Percentiles rank a stretch among this genome's conserved stretches.
Conservation (phyloP, 2,329 filamentous ascomycete genomes). For the Aspergillus sclerotialis region DNA sequence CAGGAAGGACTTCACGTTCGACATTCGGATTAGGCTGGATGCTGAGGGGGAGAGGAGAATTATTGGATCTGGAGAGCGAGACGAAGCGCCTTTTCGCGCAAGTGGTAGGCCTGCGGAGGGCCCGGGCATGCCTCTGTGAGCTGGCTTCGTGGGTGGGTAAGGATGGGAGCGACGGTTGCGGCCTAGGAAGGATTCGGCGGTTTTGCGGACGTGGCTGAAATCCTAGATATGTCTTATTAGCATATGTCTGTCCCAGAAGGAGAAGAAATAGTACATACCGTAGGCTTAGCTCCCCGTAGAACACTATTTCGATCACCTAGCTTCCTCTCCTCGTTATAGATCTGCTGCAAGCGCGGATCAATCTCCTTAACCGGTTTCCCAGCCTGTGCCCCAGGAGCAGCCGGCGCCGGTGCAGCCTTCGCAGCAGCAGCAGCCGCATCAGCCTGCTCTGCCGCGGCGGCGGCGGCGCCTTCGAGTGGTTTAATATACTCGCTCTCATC, state of each 20-base stretch:
- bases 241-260: not conserved
- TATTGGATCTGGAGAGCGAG: conserved; percentile 71
- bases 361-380: conserved; percentile 58
- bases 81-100: conserved; percentile 35
- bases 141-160: no score
- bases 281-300: conserved; percentile 78
- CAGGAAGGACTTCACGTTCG: conserved; percentile 92
- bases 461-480: conserved; percentile 67
- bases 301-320: conserved; percentile 91
- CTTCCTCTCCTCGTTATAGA: conserved; percentile 84
- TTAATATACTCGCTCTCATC: conserved; percentile 92
- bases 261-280: conserved; percentile 49
- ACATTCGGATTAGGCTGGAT: conserved; percentile 87
- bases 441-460: no score
- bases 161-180: no score
- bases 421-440: conserved; percentile 38
- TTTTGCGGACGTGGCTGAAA: conserved; percentile 87
- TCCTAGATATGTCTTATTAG: conserved; percentile 51
- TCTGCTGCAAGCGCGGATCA: conserved; percentile 76
- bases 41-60: conserved; percentile 95
- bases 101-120: conserved; percentile 33
- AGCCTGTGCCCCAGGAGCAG: conserved; percentile 18
- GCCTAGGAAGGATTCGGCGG: conserved; percentile 68
- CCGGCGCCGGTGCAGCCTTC: conserved; percentile 14
- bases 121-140: no score